Conservation (phyloP, 2,329 filamentous ascomycete species). For the Xylariaceae sp. region DNA sequence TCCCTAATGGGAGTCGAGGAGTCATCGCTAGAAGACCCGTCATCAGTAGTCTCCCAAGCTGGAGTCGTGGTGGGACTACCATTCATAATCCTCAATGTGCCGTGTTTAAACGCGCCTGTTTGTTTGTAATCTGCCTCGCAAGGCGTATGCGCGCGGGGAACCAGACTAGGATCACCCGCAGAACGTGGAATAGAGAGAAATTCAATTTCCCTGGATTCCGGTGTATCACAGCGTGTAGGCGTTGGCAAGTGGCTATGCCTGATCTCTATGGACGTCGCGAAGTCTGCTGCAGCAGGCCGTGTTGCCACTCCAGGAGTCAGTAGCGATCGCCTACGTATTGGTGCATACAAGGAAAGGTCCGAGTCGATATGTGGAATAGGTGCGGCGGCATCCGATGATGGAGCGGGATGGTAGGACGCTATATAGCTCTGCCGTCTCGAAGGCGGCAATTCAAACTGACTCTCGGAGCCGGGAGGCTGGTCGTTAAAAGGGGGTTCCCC, state of each 20-base stretch:
- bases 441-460: conserved; percentile 33
- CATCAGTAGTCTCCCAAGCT: conserved; percentile 13
- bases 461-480: conserved; percentile 35
- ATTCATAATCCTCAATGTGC: conserved; percentile 60
- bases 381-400: conserved; percentile 24
- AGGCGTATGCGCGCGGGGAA: conserved; percentile 44
- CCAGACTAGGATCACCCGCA: conserved; percentile 23
- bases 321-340: conserved; percentile 33
- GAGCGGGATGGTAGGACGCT: conserved; percentile 27
- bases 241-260: conserved; percentile 26
- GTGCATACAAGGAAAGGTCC: conserved; percentile 36
- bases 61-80: conserved; percentile 52
- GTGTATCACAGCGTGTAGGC: conserved; percentile 23
- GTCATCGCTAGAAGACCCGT: conserved; percentile 1
- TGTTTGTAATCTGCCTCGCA: conserved; percentile 56
- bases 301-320: conserved; percentile 34
- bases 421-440: conserved; percentile 37
- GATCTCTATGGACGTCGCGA: conserved; percentile 12
- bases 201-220: conserved; percentile 17
- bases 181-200: conserved; percentile 26
- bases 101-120: conserved; percentile 59
- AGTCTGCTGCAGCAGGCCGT: conserved; percentile 20
- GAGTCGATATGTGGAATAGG: conserved; percentile 42
- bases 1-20: neutral
- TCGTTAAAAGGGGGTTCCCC: conserved; percentile 36